Percentiles rank a stretch among this genome's conserved stretches.
Conservation (phyloP, 129 eudicot genomes). For the Lactuca saligna region DNA sequence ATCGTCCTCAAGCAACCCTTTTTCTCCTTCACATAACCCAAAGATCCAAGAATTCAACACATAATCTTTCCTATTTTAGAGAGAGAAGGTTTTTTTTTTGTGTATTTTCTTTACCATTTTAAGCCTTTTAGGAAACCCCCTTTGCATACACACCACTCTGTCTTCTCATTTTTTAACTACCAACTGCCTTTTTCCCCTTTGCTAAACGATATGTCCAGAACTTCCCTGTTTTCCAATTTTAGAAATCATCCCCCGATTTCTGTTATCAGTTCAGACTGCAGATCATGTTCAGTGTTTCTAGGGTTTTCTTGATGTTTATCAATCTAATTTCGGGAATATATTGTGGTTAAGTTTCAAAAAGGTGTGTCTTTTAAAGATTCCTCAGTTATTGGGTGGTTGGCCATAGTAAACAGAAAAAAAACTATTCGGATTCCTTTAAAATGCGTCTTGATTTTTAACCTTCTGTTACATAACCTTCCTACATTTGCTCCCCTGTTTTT, state of each 20-base stretch:
- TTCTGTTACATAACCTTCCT: conserved; percentile 41
- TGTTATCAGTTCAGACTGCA: conserved; percentile 16
- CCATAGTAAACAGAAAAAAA: conserved; percentile 34
- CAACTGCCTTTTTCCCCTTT: conserved; percentile 29
- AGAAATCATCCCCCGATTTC: conserved; percentile 19
- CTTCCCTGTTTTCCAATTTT: conserved; percentile 21
- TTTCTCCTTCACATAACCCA: conserved; percentile 41
- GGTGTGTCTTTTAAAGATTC: conserved; percentile 61
- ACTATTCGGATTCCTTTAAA: conserved; percentile 66
- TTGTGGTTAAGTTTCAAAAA: conserved; percentile 44
- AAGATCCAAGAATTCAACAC: conserved; percentile 37
- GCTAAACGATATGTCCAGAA: conserved; percentile 10
- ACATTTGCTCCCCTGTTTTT: conserved; percentile 31
- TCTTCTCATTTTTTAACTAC: conserved; percentile 16
- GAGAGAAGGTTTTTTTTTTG: conserved; percentile 26
- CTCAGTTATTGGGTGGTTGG: conserved; percentile 48
- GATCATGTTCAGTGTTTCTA: conserved; percentile 34
- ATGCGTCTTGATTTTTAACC: conserved; percentile 50
- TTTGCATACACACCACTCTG: conserved; percentile 9
- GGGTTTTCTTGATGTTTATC: conserved; percentile 25
- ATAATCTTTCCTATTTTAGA: conserved; percentile 35
- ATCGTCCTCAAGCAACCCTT: conserved; percentile 34
- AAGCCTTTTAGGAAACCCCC: conserved; percentile 28
- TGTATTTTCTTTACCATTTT: conserved; percentile 27
- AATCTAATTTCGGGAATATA: conserved; percentile 22